Evolutionary conservation across 1,284 basidiomycete species (phyloP).

Genomic region (Tilletia setariae): DNA sequence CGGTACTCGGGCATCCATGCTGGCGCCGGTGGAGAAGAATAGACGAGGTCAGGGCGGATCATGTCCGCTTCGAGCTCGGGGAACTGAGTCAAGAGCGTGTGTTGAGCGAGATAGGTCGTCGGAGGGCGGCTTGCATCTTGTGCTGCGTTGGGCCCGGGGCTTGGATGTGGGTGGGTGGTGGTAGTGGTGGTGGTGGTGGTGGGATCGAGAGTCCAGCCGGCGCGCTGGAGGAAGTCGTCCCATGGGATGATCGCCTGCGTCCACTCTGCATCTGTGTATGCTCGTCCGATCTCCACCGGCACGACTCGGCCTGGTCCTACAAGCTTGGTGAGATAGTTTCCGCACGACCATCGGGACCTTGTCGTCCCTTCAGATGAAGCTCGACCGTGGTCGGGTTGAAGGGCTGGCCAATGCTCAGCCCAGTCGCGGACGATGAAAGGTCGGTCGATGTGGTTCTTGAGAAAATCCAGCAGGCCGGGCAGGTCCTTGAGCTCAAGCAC

Average conservation of each 20-base stretch:
- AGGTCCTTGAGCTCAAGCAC: neutral
- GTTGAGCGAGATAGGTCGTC: slow-evolving; percentile 82
- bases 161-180: neutral
- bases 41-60: slow-evolving; percentile 79
- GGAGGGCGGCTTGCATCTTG: slow-evolving; percentile 15
- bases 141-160: neutral
- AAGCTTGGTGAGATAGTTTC: slow-evolving; percentile 23
- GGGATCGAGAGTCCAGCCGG: slow-evolving; percentile 59
- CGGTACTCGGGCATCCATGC: slow-evolving; percentile 59
- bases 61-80: slow-evolving; percentile 73
- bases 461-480: neutral
- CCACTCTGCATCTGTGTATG: slow-evolving; percentile 81
- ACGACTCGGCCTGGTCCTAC: slow-evolving; percentile 72
- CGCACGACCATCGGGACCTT: slow-evolving; percentile 56
- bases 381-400: slow-evolving; percentile 32
- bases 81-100: slow-evolving; percentile 80
- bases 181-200: no score
- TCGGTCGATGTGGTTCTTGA: neutral
- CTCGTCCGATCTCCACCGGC: slow-evolving; percentile 81
- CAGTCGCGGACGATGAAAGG: slow-evolving; percentile 15
- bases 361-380: no score
- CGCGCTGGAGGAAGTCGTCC: slow-evolving; percentile 67
- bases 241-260: slow-evolving; percentile 74
- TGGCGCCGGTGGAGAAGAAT: slow-evolving; percentile 64
- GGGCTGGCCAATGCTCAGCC: slow-evolving; percentile 5